A percentile compares a stretch with the other conserved stretches of the same genome.
phyloP scores from a whole-genome alignment of 108 stramenopile genomes.

The Stephanodiscus triporus region DNA sequence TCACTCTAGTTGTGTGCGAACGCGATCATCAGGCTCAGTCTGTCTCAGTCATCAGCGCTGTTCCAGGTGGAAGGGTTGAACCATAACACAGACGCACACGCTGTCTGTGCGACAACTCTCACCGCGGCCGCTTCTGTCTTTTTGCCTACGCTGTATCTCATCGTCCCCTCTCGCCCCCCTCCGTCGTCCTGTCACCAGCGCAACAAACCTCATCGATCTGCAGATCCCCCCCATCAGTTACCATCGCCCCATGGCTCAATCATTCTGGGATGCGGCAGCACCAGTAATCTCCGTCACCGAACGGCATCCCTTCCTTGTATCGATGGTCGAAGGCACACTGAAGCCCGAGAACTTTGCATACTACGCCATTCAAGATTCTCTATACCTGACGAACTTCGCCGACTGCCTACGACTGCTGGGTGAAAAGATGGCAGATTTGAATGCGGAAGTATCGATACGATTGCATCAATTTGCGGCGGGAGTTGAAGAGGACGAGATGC shows the following conservation, averaged over 20 bases:
- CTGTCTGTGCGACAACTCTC: no score
- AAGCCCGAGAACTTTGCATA: conserved; percentile 68
- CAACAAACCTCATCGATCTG: no score
- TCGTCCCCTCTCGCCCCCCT: no score
- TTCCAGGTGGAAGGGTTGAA: no score
- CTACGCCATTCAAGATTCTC: conserved; percentile 82
- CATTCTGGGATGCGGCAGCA: conserved; percentile 72
- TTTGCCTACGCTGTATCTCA: no score
- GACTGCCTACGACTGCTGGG: conserved; percentile 61
- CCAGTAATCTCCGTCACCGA: conserved; percentile 69
- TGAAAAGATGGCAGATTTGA: conserved; percentile 38
- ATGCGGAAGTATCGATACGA: conserved; percentile 39
- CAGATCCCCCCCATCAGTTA: no score
- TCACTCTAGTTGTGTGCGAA: no score
- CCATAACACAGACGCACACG: no score
- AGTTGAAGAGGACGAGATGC: conserved; percentile 80
- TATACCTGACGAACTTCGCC: conserved; percentile 81
- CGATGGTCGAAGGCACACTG: conserved; percentile 82
- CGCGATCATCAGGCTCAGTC: no score
- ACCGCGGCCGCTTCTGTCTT: no score
- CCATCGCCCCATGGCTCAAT: conserved; percentile 45
- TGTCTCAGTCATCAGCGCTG: no score
- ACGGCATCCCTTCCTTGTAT: conserved; percentile 81
- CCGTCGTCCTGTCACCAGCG: no score
- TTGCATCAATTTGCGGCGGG: conserved; percentile 73